Evolutionary conservation across 2,329 filamentous ascomycete species (phyloP), one percentile per base, ranked within the genome.

Genomic region (Calonectria fujianensis): DNA sequence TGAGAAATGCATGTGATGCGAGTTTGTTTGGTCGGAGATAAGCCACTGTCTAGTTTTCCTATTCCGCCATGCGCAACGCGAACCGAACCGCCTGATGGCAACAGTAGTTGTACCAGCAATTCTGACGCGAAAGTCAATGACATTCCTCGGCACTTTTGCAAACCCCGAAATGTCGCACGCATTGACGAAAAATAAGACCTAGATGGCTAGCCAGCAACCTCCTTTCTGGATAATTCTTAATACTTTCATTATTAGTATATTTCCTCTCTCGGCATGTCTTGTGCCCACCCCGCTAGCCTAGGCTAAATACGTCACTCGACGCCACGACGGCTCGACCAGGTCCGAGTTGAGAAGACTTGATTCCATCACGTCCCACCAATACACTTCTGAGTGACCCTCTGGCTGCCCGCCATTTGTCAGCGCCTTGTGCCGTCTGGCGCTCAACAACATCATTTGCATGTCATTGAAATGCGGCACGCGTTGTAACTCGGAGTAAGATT

Each of bases 261-360:
- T 32, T 57, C 52, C 31, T 61, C n/a, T 39, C 57, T 29, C n/a
- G n/a, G 57, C n/a, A 9, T n/a, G 57, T 37, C 32, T 24, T 37
- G 39, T 37, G 35, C 29, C 32, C n/a, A n/a, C 31, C 57, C n/a
- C 20, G 14, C 57, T 39, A 61, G 57, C 39, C 32, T 24, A 61
- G 57, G 57, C 57, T 61, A 61, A 61, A 57, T 61, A 61, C 57
- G 57, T 41, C 57, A 61, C 35, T 39, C 37, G 57, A 8, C 57
- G 32, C 57, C 57, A 39, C 31, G 52, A 35, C 52, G 20, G 11
- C 29, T 37, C 57, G 35, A 37, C 35, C 35, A 32, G 31, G 18
- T n/a, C 52, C 57, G n/a, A 61, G 57, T 61, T 39, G 57, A 61
- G 57, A 18, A 61, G 32, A 8, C n/a, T 61, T 61, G 57, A 61